Conservation (phyloP, 768 basidiomycete species). For the Grammothele lineata region DNA sequence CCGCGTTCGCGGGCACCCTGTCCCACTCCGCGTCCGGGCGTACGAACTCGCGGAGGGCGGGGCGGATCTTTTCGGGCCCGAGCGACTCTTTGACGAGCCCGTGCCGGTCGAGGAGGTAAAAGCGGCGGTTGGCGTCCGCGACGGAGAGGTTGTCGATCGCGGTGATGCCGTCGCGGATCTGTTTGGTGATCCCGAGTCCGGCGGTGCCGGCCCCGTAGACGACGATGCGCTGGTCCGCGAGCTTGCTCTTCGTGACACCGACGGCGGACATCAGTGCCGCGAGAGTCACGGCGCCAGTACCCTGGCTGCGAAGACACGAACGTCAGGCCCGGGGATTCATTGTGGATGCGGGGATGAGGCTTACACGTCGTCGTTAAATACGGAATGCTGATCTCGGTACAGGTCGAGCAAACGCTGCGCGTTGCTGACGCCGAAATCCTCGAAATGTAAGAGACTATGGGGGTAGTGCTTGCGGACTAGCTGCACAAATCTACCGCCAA, state of each 20-base stretch:
- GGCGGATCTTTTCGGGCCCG: constrained; percentile 38
- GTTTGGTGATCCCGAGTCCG: constrained; percentile 73
- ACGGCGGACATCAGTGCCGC: constrained; percentile 66
- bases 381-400: constrained; percentile 59
- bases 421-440: constrained; percentile 80
- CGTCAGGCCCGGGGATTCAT: background rate
- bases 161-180: constrained; percentile 74
- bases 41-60: constrained; percentile 50
- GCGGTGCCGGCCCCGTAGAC: constrained; percentile 82
- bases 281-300: constrained; percentile 73
- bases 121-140: constrained; percentile 57
- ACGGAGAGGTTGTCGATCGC: constrained; percentile 42
- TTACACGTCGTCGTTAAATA: constrained; percentile 86
- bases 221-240: constrained; percentile 73
- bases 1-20: constrained; percentile 30
- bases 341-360: constrained; percentile 8
- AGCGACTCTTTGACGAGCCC: constrained; percentile 57
- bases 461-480: constrained; percentile 72
- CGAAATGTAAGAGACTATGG: constrained; percentile 69
- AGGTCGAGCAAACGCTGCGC: constrained; percentile 62
- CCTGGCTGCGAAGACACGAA: constrained; percentile 42
- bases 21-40: constrained; percentile 56
- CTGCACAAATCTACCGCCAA: constrained; percentile 58
- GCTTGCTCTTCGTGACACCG: constrained; percentile 56
- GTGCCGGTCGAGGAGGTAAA: constrained; percentile 71